Base-by-base conservation (phyloP, 305 asterid genomes). In the Fraxinus latifolia region DNA sequence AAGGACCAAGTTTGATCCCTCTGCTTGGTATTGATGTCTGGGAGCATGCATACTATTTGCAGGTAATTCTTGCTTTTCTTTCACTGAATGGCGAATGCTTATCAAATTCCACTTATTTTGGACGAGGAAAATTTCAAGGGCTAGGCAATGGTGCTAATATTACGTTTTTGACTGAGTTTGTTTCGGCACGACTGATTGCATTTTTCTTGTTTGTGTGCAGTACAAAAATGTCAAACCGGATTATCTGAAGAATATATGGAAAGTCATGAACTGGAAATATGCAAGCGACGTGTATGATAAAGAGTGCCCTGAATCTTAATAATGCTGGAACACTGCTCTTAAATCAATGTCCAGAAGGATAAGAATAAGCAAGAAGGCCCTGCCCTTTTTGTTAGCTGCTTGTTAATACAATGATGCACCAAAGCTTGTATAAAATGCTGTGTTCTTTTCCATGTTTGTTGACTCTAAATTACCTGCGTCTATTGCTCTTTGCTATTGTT, bases 11-110 rank as follows among this genome's bases (percentile, higher is more conserved):
- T 7, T 83, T 85, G 83, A 85, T 87, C 53, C 87, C 90, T 72
- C 84, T 83, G 42, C 79, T 85, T 6, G 89, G 87, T 9, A 80
- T 87, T 25, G 87, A 87, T 80, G 89, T 87, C 71, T 87, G 83
- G 87, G 90, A 87, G 79, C 89, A 85, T 71, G 87, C 89, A 23
- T 85, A 87, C 76, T 87, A 87, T 78, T 23, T 85, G 82, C 87
- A 83, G 88, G 87, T 87, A 74, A 50, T 1, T n/a, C 62, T 71
- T 71, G 47, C 47, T 71, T 15, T 15, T 19, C 44, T 71, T 71
- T 33, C 0, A 5, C 34, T 11, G 74, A 12, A n/a, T n/a, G n/a
- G n/a, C n/a, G n/a, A n/a, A 27, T 14, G 37, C 19, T 14, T 29
- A 27, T 5, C 7, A 27, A 68, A 32, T 68, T 68, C 11, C 7